A percentile compares a stretch with the other conserved stretches of the same genome.
Evolutionary conservation across 2,329 filamentous ascomycete species (phyloP).

Genomic region (Clarireedia paspali): DNA sequence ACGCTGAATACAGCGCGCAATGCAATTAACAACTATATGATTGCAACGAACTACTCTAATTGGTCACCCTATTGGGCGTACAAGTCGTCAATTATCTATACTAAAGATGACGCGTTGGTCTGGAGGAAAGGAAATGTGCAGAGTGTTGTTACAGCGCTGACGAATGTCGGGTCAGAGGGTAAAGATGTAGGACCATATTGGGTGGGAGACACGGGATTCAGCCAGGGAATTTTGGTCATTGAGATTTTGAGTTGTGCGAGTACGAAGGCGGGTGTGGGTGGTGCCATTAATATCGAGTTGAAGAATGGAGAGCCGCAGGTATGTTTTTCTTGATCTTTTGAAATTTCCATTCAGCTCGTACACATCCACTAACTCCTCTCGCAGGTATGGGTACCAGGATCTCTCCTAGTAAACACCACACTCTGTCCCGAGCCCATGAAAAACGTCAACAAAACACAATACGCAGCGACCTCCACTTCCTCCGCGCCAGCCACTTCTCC

Average conservation of each 20-base stretch:
- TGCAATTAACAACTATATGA: conserved; percentile 8
- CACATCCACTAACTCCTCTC: background rate
- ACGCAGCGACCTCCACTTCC: background rate
- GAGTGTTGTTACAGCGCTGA: conserved; percentile 9
- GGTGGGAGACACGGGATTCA: conserved; percentile 12
- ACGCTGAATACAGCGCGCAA: conserved; percentile 38
- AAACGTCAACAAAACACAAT: conserved; percentile 7
- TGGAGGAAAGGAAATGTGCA: conserved; percentile 15
- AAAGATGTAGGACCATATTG: conserved; percentile 10
- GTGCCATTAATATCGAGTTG: background rate
- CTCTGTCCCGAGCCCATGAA: conserved; percentile 6
- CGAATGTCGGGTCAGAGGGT: conserved; percentile 9
- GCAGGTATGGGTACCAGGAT: conserved; percentile 5
- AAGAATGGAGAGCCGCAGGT: conserved; percentile 2
- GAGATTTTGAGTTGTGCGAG: conserved; percentile 10
- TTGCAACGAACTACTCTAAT: conserved; percentile 6
- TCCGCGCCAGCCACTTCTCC: background rate
- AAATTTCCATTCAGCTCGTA: background rate
- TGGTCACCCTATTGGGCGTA: conserved; percentile 16
- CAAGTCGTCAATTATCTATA: conserved; percentile 9
- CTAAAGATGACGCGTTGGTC: conserved; percentile 10
- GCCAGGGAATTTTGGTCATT: conserved; percentile 8
- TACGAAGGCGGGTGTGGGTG: background rate
- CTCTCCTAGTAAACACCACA: conserved; percentile 7
- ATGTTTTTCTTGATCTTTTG: background rate